These are phyloP conservation scores for Dalbergia cochinchinensis DNA, from an alignment of 306 rosid genomes.

Conservation along the genomic window DNA sequence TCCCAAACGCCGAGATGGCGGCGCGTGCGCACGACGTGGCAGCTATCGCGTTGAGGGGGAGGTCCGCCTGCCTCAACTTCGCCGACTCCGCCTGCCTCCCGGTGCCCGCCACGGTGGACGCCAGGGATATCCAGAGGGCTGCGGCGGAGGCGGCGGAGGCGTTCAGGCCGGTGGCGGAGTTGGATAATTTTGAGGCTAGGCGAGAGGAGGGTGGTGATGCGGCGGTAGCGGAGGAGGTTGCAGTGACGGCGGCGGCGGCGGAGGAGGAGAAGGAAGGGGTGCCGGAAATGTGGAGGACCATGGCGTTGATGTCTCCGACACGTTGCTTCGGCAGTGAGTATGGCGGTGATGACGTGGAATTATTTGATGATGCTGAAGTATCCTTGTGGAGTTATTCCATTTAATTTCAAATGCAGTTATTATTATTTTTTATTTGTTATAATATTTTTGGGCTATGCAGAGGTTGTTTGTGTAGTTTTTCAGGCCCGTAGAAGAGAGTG, in stretches of 20 bases:
- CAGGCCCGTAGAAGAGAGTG: background rate
- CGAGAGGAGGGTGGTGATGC: background rate
- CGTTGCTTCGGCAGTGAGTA: conserved; percentile 31
- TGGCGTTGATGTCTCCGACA: conserved; percentile 68
- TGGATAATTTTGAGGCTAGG: conserved; percentile 8
- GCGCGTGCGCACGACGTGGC: conserved; percentile 97
- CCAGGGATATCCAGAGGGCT: conserved; percentile 82
- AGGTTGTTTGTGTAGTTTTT: background rate
- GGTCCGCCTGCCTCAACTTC: conserved; percentile 75
- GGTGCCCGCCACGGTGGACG: conserved; percentile 58
- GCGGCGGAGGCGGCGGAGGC: conserved; percentile 85
- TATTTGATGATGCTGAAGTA: conserved; percentile 47
- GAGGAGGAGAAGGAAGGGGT: conserved; percentile 58
- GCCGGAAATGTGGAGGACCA: conserved; percentile 66
- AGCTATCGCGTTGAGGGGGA: conserved; percentile 69
- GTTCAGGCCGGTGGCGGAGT: conserved; percentile 58
- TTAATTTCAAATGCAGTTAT: background rate
- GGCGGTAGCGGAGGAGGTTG: background rate
- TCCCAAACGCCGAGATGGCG: conserved; percentile 87
- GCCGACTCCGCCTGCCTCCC: conserved; percentile 76
- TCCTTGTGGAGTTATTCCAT: conserved; percentile 68
- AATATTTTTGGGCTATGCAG: background rate
- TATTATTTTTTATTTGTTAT: no score
- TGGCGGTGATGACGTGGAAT: conserved; percentile 57
- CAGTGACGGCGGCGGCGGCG: background rate